These are phyloP conservation scores for Lathyrus oleraceus DNA, from an alignment of 306 rosid genomes.

Conservation along the genomic window DNA sequence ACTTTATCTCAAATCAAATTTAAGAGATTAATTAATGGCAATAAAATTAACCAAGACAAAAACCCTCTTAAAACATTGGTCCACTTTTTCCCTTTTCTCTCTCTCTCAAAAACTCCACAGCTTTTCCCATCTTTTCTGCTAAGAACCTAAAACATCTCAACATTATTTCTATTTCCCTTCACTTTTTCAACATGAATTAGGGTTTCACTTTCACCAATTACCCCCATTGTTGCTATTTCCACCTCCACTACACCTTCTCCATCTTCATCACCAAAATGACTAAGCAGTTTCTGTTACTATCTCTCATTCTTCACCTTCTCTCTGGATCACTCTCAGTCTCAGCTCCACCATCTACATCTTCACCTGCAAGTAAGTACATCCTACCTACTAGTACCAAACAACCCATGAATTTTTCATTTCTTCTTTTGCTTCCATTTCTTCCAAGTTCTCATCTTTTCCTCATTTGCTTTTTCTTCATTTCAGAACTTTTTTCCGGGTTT, in stretches of 20 bases:
- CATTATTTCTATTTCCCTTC: not conserved
- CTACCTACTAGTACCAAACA: too few species aligned
- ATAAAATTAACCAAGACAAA: not conserved
- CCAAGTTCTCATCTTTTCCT: constrained; percentile 32
- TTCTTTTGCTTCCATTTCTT: constrained; percentile 26
- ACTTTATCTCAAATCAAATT: constrained; percentile 10
- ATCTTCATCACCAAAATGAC: constrained; percentile 59
- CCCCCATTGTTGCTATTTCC: constrained; percentile 45
- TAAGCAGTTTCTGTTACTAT: constrained; percentile 38
- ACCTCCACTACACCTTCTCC: not conserved
- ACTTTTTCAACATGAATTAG: constrained; percentile 44
- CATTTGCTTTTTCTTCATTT: constrained; percentile 24
- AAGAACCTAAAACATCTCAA: not conserved
- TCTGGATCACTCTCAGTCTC: constrained; percentile 52
- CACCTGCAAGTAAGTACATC: constrained; percentile 66
- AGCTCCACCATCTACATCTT: constrained; percentile 48
- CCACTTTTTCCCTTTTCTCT: constrained; percentile 33
- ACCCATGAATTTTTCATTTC: not conserved
- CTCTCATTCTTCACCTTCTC: constrained; percentile 49
- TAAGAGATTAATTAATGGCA: not conserved
- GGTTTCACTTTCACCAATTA: constrained; percentile 34
- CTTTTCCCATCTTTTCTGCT: constrained; percentile 32
- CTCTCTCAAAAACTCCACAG: constrained; percentile 38
- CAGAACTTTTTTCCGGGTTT: constrained; percentile 70
- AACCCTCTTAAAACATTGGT: not conserved